Base-by-base conservation (phyloP, 176 grass and related monocot species). In the Tillandsia leiboldiana region DNA sequence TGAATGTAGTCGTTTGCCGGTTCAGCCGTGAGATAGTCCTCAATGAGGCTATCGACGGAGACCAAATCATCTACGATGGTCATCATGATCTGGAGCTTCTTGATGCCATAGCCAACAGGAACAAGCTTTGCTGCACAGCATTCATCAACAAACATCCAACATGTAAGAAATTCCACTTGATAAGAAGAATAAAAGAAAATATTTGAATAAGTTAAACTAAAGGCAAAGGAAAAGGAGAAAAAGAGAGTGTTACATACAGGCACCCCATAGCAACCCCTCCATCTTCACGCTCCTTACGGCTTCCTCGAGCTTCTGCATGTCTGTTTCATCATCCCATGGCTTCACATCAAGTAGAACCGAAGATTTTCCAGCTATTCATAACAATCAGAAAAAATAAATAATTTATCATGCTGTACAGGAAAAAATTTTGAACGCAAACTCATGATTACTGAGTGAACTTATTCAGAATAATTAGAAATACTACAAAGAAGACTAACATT, bases 61-160 rank as follows among this genome's bases (percentile, higher is more conserved):
- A 99, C 94, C 11, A 93, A 86, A 7, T 99, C 94, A 66, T 99
- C 94, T 7, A 99, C 66, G 22, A 99, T 99, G 33, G 87, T 93
- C 94, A 99, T 88, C 89, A 99, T 99, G 75, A 99, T 99, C 57
- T 93, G 89, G 64, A 99, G 15, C 78, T 99, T 99, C 82, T 99
- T 99, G 54, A 99, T 93, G 48, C 94, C 94, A 73, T 99, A 99
- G 9, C 94, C 94, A 72, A 99, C 94, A 1, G 94, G 79, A 27
- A 82, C 90, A 74, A 99, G 80, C 51, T 99, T 93, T 72, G 94
- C 93, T 97, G 84, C 75, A 81, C 50, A 26, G 3, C 8, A 58
- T 61, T n/a, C 7, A 61, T 23, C 8, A 61, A 59, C 11, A n/a
- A 74, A 64, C 72, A 65, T 74, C 17, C 49, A 42, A 69, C 51